Percentiles rank a stretch among this genome's conserved stretches.
phyloP scores from a whole-genome alignment of 352 stramenopile species.

The Globisporangium emineosum region DNA sequence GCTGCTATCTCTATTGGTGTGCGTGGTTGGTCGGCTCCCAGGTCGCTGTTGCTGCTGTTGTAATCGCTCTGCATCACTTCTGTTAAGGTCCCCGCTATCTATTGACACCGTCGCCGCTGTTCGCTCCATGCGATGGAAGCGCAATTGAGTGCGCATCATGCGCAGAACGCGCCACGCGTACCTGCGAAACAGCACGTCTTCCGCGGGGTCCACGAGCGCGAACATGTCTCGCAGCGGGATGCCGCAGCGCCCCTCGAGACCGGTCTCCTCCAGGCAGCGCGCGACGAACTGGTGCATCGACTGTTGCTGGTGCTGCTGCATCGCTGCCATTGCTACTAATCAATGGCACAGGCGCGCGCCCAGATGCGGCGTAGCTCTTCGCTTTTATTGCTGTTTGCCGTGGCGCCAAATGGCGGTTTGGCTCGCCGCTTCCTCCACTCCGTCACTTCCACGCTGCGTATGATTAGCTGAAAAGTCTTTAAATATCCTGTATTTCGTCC shows the following conservation, averaged over 20 bases:
- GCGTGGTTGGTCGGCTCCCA: background rate
- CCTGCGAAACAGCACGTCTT: slow-evolving; percentile 49
- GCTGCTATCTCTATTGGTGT: background rate
- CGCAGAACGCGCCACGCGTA: slow-evolving; percentile 67
- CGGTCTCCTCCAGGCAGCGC: slow-evolving; percentile 77
- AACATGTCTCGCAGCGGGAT: slow-evolving; percentile 64
- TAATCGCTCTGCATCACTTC: background rate
- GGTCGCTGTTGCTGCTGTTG: slow-evolving; percentile 2
- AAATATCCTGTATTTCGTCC: background rate
- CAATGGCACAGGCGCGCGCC: background rate
- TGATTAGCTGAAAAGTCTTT: background rate
- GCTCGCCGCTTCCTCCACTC: background rate
- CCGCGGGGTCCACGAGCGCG: slow-evolving; percentile 45
- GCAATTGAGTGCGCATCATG: slow-evolving; percentile 45
- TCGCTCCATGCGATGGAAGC: slow-evolving; percentile 65
- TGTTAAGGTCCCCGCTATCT: background rate
- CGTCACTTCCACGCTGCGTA: too few relatives aligned
- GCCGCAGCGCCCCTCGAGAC: slow-evolving; percentile 71
- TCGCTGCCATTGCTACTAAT: slow-evolving; percentile 12
- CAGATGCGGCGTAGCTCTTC: background rate
- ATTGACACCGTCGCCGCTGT: background rate
- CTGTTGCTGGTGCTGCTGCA: slow-evolving; percentile 13
- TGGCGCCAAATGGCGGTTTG: background rate
- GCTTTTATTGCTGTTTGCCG: background rate
- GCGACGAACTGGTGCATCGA: slow-evolving; percentile 71